Conservation (phyloP, 805 yeast genomes). For the Jamesozyma rosinii region DNA sequence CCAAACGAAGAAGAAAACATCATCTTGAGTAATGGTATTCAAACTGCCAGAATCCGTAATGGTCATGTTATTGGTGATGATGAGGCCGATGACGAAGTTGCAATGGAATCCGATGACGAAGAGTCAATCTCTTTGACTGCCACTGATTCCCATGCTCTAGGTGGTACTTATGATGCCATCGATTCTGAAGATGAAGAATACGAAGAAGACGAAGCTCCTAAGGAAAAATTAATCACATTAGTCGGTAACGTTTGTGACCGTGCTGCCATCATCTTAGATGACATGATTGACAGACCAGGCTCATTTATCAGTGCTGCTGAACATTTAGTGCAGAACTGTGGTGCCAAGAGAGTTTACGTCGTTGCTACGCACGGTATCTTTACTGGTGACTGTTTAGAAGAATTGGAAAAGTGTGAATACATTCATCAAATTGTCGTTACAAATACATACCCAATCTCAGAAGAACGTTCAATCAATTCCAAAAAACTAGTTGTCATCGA, state of each 20-base stretch:
- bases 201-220: slow-evolving; percentile 38
- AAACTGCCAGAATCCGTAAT: slow-evolving; percentile 89
- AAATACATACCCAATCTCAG: slow-evolving; percentile 85
- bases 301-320: slow-evolving; percentile 97
- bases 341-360: slow-evolving; percentile 82
- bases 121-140: slow-evolving; percentile 12
- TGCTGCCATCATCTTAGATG: slow-evolving; percentile 90
- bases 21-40: slow-evolving; percentile 68
- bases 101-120: slow-evolving; percentile 29
- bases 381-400: slow-evolving; percentile 76
- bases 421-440: slow-evolving; percentile 92
- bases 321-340: slow-evolving; percentile 90
- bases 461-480: slow-evolving; percentile 46
- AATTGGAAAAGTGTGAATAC: slow-evolving; percentile 64
- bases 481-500: slow-evolving; percentile 79
- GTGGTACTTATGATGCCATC: slow-evolving; percentile 71
- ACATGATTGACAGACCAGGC: slow-evolving; percentile 92
- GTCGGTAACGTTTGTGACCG: slow-evolving; percentile 92
- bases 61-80: slow-evolving; percentile 96
- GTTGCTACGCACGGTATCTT: slow-evolving; percentile 95
- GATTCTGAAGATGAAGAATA: slow-evolving; percentile 82
- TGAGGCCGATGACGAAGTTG: slow-evolving; percentile 31
- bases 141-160: slow-evolving; percentile 49
- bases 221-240: slow-evolving; percentile 83
- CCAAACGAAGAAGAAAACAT: slow-evolving; percentile 57